Conservation (phyloP, 2,329 filamentous ascomycete species). For the Byssochlamys sp. region DNA sequence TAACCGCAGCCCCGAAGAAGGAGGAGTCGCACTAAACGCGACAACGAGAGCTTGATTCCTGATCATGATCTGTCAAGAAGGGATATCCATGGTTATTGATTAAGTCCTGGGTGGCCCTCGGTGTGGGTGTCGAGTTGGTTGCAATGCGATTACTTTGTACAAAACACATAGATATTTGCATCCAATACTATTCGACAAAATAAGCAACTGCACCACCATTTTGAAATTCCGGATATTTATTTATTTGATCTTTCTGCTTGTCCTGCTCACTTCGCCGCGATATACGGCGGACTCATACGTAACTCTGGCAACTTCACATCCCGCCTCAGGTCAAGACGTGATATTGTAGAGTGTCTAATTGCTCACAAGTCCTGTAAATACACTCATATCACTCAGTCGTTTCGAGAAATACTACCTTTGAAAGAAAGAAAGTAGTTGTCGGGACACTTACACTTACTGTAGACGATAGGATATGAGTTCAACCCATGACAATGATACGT, state of each 20-base stretch:
- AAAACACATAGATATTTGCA: constrained; percentile 30
- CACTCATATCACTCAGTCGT: neutral
- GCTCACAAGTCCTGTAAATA: neutral
- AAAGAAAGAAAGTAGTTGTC: neutral
- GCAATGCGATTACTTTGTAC: constrained; percentile 26
- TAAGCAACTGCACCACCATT: constrained; percentile 31
- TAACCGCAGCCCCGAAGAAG: constrained; percentile 55
- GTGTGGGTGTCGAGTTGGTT: constrained; percentile 15
- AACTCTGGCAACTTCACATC: neutral
- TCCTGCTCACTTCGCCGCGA: neutral
- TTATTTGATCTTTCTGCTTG: neutral
- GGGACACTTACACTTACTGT: neutral
- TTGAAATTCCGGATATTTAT: neutral
- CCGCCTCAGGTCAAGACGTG: neutral
- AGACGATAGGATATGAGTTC: neutral
- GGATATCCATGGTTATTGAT: constrained; percentile 11
- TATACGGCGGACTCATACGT: neutral
- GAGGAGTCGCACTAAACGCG: constrained; percentile 27
- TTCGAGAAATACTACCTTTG: neutral
- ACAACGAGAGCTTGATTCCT: neutral
- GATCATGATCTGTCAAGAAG: constrained; percentile 9
- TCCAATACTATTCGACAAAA: constrained; percentile 25
- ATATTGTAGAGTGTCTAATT: neutral
- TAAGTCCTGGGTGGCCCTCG: constrained; percentile 12
- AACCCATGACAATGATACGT: neutral